Percentiles rank a stretch among this genome's conserved stretches.
phyloP scores from a whole-genome alignment of 768 basidiomycete species.

The Cytidiella melzeri region DNA sequence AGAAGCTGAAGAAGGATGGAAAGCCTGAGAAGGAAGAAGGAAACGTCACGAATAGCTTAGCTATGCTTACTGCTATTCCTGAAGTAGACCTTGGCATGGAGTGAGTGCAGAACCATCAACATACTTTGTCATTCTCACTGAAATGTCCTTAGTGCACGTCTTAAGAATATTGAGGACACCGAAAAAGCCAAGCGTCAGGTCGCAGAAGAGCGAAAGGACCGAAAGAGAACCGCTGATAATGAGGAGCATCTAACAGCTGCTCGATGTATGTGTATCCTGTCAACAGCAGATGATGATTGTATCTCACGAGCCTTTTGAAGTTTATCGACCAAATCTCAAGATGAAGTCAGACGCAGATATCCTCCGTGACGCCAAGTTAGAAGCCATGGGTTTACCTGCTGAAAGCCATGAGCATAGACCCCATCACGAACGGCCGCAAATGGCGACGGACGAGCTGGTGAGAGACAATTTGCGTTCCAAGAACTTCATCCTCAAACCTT shows the following conservation, averaged over 20 bases:
- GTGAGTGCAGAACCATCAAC: slow-evolving; percentile 42
- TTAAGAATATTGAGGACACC: slow-evolving; percentile 96
- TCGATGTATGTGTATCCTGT: slow-evolving; percentile 58
- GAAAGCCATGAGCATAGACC: slow-evolving; percentile 37
- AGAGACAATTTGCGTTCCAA: slow-evolving; percentile 16
- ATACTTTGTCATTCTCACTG: background rate
- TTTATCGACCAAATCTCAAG: slow-evolving; percentile 78
- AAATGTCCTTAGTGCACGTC: slow-evolving; percentile 52
- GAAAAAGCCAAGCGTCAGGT: slow-evolving; percentile 92
- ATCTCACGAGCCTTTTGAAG: too few relatives aligned
- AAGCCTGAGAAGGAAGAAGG: slow-evolving; percentile 67
- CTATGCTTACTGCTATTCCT: slow-evolving; percentile 97
- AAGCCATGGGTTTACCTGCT: slow-evolving; percentile 74
- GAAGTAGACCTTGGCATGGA: slow-evolving; percentile 99
- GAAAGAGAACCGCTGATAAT: slow-evolving; percentile 47
- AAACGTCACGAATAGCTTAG: slow-evolving; percentile 85
- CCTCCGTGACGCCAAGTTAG: slow-evolving; percentile 78
- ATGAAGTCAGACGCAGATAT: slow-evolving; percentile 87
- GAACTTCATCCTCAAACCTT: slow-evolving; percentile 1
- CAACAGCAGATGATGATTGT: too few relatives aligned
- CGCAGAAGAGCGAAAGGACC: slow-evolving; percentile 62
- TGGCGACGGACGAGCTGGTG: slow-evolving; percentile 90
- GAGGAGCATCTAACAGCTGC: slow-evolving; percentile 83
- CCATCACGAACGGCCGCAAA: slow-evolving; percentile 56
- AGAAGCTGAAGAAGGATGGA: slow-evolving; percentile 52